Evolutionary conservation across 345 rosid species (phyloP), one percentile per base, ranked within the genome.

Genomic region (Hevea brasiliensis): DNA sequence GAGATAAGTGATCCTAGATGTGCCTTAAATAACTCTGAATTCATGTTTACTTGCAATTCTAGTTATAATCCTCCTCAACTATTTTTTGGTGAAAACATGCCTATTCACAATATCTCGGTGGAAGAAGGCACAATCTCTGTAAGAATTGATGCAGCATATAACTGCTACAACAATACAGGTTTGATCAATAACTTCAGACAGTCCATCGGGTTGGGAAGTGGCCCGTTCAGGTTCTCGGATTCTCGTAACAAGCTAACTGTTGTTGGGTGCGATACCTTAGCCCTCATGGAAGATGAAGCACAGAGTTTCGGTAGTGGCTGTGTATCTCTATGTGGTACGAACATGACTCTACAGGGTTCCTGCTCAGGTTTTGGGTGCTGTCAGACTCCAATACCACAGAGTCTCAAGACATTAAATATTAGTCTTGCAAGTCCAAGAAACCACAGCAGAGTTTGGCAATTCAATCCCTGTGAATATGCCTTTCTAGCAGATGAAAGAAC

Each of bases 311-410:
- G 68, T 4, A 76, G 71, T 8, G 74, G 71, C 12, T 79, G 85
- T 48, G 0, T 24, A 18, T 51, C 83, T 41, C 0, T 67, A 0
- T 79, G 83, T 68, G 26, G 18, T 1, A 27, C 9, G 23, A 14
- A 37, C 2, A 7, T 41, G 18, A 40, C 54, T 0, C 45, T 54
- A 0, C 18, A 27, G 0, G 53, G 29, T 47, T 61, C 54, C 21
- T 82, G 85, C 41, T 69, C 82, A 3, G 78, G 82, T 1, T 12
- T 60, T 13, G 82, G 85, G 6, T 82, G 81, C 71, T 82, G 82
- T 48, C 79, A 73, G 58, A 67, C 65, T 12, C 23, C 74, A 5
- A 17, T 82, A 0, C 85, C 82, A 3, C 3, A 9, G 0, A 35
- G 50, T 13, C 59, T 76, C 13, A 48, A 76, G 53, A 64, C 63